phyloP scores from a whole-genome alignment of 352 stramenopile genomes.

The Globisporangium ultimum region DNA sequence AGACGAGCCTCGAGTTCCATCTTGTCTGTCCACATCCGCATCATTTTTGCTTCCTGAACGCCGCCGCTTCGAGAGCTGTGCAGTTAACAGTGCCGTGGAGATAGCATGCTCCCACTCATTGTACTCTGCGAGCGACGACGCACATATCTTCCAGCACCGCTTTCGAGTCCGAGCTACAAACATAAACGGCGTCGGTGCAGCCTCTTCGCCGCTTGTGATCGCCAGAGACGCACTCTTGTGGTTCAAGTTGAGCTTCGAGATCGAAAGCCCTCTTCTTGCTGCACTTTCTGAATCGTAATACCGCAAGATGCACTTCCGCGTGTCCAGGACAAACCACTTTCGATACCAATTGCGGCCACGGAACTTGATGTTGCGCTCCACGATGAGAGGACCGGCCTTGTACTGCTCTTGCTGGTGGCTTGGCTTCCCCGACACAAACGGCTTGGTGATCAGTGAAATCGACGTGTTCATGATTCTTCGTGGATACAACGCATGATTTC shows the following conservation, averaged over 20 bases:
- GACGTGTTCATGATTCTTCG: constrained; percentile 66
- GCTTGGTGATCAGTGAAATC: constrained; percentile 71
- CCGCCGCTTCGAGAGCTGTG: constrained; percentile 44
- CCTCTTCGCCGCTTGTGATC: constrained; percentile 61
- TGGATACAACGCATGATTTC: constrained; percentile 56
- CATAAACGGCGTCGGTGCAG: constrained; percentile 60
- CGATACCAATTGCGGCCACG: constrained; percentile 71
- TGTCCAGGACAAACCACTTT: constrained; percentile 79
- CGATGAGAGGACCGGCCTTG: constrained; percentile 58
- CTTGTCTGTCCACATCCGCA: neutral
- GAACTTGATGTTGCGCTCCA: constrained; percentile 72
- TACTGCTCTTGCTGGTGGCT: constrained; percentile 15
- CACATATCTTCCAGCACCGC: constrained; percentile 71
- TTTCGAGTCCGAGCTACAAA: constrained; percentile 65
- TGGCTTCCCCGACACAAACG: constrained; percentile 36
- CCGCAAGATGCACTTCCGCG: constrained; percentile 51
- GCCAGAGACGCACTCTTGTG: constrained; percentile 61
- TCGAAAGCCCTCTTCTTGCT: constrained; percentile 46
- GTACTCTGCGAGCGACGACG: constrained; percentile 44
- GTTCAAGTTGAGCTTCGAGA: constrained; percentile 60
- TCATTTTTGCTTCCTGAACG: constrained; percentile 25
- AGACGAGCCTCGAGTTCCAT: neutral
- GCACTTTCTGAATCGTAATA: constrained; percentile 75
- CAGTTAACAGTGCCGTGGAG: constrained; percentile 58
- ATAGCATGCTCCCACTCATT: constrained; percentile 77